Evolutionary conservation across 2,329 filamentous ascomycete genomes (phyloP), one percentile per base, ranked within the genome.

Genomic region (Nemania bipapillata): DNA sequence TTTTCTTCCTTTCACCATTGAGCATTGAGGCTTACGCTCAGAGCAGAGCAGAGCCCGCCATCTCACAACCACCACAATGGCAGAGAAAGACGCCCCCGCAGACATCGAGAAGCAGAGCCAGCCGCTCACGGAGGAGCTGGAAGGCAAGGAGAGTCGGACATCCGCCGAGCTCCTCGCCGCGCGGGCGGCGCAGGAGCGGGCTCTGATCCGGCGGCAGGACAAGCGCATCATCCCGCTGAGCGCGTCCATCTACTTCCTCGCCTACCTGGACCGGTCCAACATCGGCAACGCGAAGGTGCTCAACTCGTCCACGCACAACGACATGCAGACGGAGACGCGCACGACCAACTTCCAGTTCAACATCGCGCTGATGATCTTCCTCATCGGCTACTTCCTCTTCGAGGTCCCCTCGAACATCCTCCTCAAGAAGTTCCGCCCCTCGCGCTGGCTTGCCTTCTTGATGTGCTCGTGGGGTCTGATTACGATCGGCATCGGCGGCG

Each of bases 401-500:
- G 89, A 91, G 76, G 86, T 91, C 5, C 89, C 89, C 0, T 89
- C 86, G 64, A 91, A 91, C 74, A 83, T 90, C 42, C 80, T 91
- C n/a, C 82, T 91, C 63, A 90, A 90, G 79, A 88, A 87, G 76
- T 80, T 90, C 65, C 84, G 85, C 5, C 89, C 90, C 0, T 87
- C 86, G 26, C 82, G 87, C 62, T 91, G 90, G 85, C 77, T 92
- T 54, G 85, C 89, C 0, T 86, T 90, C 72, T 88, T 92, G 72
- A 90, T 91, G 78, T 82, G 88, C 30, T 80, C 84, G 20, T 93
- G 91, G 90, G 90, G 90, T 6, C 84, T 87, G 61, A 84, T 92
- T 63, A 90, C 91, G 26, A 89, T 91, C 9, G 84, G 88, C 61
- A 88, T 91, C 1, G 91, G 91, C 0, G 83, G 90, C 4, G 86